phyloP scores from a whole-genome alignment of 2,329 filamentous ascomycete genomes.

The Erysiphe neolycopersici region DNA sequence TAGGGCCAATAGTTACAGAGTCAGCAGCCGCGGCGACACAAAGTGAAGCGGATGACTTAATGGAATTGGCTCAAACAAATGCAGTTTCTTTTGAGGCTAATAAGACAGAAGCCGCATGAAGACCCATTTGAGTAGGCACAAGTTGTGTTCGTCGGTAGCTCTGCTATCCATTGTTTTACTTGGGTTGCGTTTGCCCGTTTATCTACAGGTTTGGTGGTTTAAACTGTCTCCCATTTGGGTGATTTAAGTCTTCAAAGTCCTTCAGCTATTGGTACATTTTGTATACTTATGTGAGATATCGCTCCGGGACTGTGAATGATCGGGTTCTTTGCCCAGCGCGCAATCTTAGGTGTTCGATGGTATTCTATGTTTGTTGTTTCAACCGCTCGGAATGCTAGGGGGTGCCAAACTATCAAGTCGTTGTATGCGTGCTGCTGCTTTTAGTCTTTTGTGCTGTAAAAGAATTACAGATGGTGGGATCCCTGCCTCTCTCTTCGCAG shows the following conservation, averaged over 20 bases:
- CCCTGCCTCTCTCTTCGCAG: not conserved
- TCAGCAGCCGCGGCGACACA: too few relatives aligned
- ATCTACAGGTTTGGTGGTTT: too few relatives aligned
- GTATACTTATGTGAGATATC: not conserved
- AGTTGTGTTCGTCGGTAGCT: not conserved
- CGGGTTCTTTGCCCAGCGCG: not conserved
- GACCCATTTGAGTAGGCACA: not conserved
- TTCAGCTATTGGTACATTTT: not conserved
- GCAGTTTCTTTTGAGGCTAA: too few relatives aligned
- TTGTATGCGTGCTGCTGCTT: not conserved
- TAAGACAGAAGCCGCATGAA: not conserved
- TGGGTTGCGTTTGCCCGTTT: not conserved
- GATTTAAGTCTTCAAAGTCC: not conserved
- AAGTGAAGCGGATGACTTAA: too few relatives aligned
- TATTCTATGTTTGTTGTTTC: not conserved
- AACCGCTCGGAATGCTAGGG: not conserved
- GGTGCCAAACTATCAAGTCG: not conserved
- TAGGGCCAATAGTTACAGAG: too few relatives aligned
- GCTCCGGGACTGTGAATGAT: not conserved
- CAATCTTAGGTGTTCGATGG: not conserved
- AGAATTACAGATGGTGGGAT: not conserved
- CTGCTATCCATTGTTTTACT: not conserved
- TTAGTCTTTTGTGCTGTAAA: not conserved
- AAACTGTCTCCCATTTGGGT: not conserved
- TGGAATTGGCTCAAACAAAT: too few relatives aligned